Base-by-base conservation (phyloP, 768 basidiomycete species). In the Dentipellis sp. region DNA sequence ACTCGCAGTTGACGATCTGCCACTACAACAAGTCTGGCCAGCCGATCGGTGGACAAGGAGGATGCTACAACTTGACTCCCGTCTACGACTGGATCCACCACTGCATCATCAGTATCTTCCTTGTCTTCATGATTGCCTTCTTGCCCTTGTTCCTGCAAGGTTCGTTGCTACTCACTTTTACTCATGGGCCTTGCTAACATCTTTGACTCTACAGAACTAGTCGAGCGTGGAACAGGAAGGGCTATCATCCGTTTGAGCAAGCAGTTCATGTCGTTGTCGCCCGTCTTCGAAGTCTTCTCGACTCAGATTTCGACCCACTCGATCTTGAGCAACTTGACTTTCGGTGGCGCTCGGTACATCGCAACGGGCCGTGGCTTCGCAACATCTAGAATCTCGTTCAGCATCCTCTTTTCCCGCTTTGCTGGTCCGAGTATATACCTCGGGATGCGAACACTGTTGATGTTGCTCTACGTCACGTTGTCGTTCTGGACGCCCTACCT, bases 321-420 rank as follows among this genome's bases (percentile, higher is more conserved):
- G 23, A 97, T 99, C 70, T 75, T 97, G 60, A 95, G 86, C 71
- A 95, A 99, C 71, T 74, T 99, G 73, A 95, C 91, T 5, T 97
- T 97, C 58, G 97, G 97, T 71, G 97, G 97, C 50, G 97, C 97
- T 47, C 83, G 97, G 52, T 99, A 98, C 72, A 99, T 99, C 62
- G 94, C 97, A 14, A 99, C 95, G 21, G 97, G 97, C 50, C 91
- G 97, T 80, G 97, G 97, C 40, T 99, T 99, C 67, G 97, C 97
- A 23, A 98, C 95, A 4, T 90, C 92, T 19, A 80, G 97, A 54
- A 91, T 97, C 58, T 88, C 88, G 58, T 99, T 99, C 77, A 88
- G 82, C 68, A 94, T 94, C 65, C 75, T 99, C 16, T 97, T 94
- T 75, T 97, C 97, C 59, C 92, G 97, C 50, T 99, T 99, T 70